These are phyloP conservation scores for Clavispora carvajalis DNA, from an alignment of 805 yeast species.

Conservation along the genomic window DNA sequence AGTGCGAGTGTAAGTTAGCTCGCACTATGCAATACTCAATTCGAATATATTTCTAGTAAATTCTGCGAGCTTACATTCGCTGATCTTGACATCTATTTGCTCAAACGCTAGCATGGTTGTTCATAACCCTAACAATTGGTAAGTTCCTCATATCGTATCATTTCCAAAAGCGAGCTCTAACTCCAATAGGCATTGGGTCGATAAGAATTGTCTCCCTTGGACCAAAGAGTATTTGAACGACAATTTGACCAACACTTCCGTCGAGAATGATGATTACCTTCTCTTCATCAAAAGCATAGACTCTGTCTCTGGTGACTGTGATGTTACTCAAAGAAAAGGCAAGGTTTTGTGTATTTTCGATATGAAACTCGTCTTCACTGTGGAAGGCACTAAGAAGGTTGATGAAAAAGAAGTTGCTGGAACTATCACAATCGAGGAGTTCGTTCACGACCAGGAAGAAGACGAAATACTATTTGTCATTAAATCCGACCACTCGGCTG, in stretches of 20 bases:
- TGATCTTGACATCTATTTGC: background rate
- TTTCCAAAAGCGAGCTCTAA: slow-evolving; percentile 10
- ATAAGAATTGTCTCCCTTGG: slow-evolving; percentile 65
- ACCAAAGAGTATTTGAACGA: slow-evolving; percentile 45
- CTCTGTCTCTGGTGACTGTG: slow-evolving; percentile 63
- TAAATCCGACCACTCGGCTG: slow-evolving; percentile 32
- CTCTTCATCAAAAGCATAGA: slow-evolving; percentile 36
- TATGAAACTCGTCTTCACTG: slow-evolving; percentile 45
- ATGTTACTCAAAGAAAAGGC: slow-evolving; percentile 80
- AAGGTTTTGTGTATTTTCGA: slow-evolving; percentile 74
- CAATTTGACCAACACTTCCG: slow-evolving; percentile 27
- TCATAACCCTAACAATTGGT: slow-evolving; percentile 68
- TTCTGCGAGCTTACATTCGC: background rate
- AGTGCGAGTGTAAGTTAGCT: too few relatives aligned
- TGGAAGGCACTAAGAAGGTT: slow-evolving; percentile 31
- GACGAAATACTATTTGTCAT: slow-evolving; percentile 55
- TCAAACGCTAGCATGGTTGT: slow-evolving; percentile 46
- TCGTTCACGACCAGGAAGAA: slow-evolving; percentile 71
- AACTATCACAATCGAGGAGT: slow-evolving; percentile 53
- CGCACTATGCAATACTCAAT: background rate
- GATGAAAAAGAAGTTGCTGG: slow-evolving; percentile 38
- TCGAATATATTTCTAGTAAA: background rate
- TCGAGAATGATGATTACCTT: slow-evolving; percentile 20
- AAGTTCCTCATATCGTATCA: slow-evolving; percentile 17
- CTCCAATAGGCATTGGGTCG: slow-evolving; percentile 63